Conservation (phyloP, 2,329 filamentous ascomycete species). For the Onygenales sp. region DNA sequence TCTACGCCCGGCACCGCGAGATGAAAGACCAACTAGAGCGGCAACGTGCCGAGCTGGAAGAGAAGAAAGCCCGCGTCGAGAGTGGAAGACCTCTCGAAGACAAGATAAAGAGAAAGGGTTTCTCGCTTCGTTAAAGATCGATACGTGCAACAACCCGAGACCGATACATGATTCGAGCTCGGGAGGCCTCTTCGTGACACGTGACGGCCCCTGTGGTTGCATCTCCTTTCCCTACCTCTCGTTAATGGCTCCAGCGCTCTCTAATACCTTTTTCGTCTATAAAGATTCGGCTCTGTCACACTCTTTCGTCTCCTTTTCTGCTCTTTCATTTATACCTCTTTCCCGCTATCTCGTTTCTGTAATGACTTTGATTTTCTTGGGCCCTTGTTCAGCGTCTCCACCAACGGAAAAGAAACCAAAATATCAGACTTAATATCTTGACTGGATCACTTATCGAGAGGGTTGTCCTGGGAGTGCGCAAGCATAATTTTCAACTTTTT, state of each 20-base stretch:
- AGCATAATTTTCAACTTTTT: not conserved
- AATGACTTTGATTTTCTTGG: constrained; percentile 9
- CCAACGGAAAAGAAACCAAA: constrained; percentile 4
- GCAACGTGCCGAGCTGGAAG: constrained; percentile 88
- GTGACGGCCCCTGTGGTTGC: not conserved
- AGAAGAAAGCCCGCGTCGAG: constrained; percentile 95
- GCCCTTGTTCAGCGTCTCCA: constrained; percentile 2
- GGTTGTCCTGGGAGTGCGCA: not conserved
- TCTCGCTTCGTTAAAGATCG: constrained; percentile 77
- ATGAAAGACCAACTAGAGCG: constrained; percentile 99
- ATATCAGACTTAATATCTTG: constrained; percentile 21
- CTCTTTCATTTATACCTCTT: constrained; percentile 2
- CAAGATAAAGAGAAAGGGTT: constrained; percentile 98
- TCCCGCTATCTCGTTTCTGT: constrained; percentile 4
- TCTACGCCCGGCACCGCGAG: constrained; percentile 95
- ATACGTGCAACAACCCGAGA: not conserved
- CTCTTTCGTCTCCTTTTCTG: constrained; percentile 19
- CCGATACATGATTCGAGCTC: not conserved
- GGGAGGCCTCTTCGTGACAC: not conserved
- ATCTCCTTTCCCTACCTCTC: constrained; percentile 1
- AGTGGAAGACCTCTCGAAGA: constrained; percentile 93
- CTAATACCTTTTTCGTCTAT: constrained; percentile 12
- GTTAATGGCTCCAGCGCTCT: constrained; percentile 12
- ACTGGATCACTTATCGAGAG: not conserved
- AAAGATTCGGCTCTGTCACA: constrained; percentile 22